Conservation (phyloP, 768 basidiomycete genomes). For the Boletus insuetus region DNA sequence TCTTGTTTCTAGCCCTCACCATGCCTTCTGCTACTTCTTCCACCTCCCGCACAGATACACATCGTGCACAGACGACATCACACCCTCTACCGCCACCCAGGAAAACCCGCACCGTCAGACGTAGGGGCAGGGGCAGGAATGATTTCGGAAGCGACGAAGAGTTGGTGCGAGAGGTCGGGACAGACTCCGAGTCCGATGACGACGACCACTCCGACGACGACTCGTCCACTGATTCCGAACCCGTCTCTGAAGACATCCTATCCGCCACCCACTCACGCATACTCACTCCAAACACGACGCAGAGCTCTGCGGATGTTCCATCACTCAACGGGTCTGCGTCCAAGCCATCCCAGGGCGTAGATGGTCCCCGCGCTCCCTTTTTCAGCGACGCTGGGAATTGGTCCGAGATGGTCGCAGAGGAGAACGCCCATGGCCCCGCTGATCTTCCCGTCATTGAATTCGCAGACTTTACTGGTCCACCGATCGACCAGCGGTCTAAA, state of each 20-base stretch:
- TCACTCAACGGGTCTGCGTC: conserved; percentile 23
- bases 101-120: conserved; percentile 48
- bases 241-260: conserved; percentile 60
- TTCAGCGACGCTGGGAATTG: conserved; percentile 58
- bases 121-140: conserved; percentile 60
- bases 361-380: conserved; percentile 44
- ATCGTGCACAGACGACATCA: conserved; percentile 27
- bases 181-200: conserved; percentile 68
- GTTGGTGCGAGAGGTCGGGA: conserved; percentile 64
- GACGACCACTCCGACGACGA: conserved; percentile 57
- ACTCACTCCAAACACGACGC: conserved; percentile 67
- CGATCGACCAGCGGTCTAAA: conserved; percentile 34
- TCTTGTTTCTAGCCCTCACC: conserved; percentile 22
- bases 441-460: conserved; percentile 82
- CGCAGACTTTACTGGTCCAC: conserved; percentile 47
- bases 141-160: conserved; percentile 75
- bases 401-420: conserved; percentile 85
- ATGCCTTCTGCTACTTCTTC: conserved; percentile 48
- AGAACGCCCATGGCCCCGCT: conserved; percentile 58
- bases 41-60: conserved; percentile 30
- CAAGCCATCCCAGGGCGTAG: conserved; percentile 26
- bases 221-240: conserved; percentile 67
- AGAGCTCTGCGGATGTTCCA: conserved; percentile 49
- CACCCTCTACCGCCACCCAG: conserved; percentile 31
- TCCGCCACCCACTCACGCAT: conserved; percentile 49